phyloP scores from a whole-genome alignment of 2,329 filamentous ascomycete genomes.

The Ceratocystis lukuohia region DNA sequence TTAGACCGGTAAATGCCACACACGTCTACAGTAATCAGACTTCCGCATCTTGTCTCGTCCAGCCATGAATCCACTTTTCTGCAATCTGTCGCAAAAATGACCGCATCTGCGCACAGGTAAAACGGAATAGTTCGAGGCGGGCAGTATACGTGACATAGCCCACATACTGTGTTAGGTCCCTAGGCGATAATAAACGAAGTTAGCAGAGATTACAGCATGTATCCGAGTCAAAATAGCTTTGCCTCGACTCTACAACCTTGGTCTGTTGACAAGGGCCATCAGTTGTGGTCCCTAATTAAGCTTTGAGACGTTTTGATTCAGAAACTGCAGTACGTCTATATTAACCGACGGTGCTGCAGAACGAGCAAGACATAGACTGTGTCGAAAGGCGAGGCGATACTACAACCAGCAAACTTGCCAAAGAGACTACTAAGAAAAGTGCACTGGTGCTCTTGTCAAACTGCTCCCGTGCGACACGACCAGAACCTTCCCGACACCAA shows the following conservation, averaged over 20 bases:
- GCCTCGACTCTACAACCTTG: constrained; percentile 30
- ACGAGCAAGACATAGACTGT: constrained; percentile 38
- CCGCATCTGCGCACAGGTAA: constrained; percentile 30
- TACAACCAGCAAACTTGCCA: constrained; percentile 31
- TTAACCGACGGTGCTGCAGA: constrained; percentile 30
- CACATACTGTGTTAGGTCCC: not conserved
- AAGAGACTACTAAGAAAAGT: constrained; percentile 21
- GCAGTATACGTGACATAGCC: not conserved
- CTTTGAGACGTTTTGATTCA: constrained; percentile 34
- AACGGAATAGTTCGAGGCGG: not conserved
- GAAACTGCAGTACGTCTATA: constrained; percentile 35
- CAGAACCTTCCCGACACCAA: constrained; percentile 26
- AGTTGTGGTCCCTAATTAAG: constrained; percentile 33
- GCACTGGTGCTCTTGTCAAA: constrained; percentile 31
- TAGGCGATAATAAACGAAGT: constrained; percentile 4
- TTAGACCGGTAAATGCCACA: constrained; percentile 37
- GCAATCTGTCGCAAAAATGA: constrained; percentile 38
- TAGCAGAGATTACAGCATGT: constrained; percentile 14
- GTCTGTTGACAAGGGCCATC: constrained; percentile 37
- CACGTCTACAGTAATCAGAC: constrained; percentile 36
- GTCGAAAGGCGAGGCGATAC: constrained; percentile 37
- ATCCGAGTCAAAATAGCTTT: constrained; percentile 29
- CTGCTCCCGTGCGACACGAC: constrained; percentile 31
- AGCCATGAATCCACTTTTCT: constrained; percentile 31
- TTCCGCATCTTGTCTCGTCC: constrained; percentile 28